A percentile compares a stretch with the other conserved stretches of the same genome.
phyloP scores from a whole-genome alignment of 768 basidiomycete species.

The Collybia nuda region DNA sequence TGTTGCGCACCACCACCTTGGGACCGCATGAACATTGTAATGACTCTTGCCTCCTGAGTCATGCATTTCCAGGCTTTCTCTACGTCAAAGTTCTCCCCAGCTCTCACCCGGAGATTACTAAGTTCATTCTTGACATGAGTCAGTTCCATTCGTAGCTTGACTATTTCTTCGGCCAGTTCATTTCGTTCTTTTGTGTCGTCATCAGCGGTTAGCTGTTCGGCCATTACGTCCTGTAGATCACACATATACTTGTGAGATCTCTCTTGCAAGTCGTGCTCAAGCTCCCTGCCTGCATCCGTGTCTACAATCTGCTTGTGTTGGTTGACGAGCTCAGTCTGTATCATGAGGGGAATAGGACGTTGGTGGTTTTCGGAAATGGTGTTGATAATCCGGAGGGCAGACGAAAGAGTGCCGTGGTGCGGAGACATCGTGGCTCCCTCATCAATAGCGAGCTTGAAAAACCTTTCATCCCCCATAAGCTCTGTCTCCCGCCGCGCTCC shows the following conservation, averaged over 20 bases:
- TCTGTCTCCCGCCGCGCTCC: slow-evolving; percentile 35
- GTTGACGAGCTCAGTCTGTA: slow-evolving; percentile 14
- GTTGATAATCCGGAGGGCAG: slow-evolving; percentile 28
- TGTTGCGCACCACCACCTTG: no score
- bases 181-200: slow-evolving; percentile 2
- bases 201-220: not conserved
- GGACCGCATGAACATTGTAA: no score
- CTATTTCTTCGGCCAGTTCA: not conserved
- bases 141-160: not conserved
- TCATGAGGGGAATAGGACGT: slow-evolving; percentile 4
- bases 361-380: slow-evolving; percentile 15
- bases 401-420: slow-evolving; percentile 26
- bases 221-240: slow-evolving; percentile 7
- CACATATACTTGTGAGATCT: slow-evolving; percentile 1
- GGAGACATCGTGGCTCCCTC: slow-evolving; percentile 39
- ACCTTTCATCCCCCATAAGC: slow-evolving; percentile 24
- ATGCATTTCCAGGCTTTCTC: no score
- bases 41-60: no score
- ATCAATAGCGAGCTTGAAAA: slow-evolving; percentile 43
- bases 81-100: no score
- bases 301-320: slow-evolving; percentile 25
- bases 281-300: slow-evolving; percentile 28
- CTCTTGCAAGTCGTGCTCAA: slow-evolving; percentile 8
- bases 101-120: no score
- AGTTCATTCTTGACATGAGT: not conserved